Evolutionary conservation across 345 rosid genomes (phyloP), one percentile per base, ranked within the genome.

Genomic region (Heritiera fomes): DNA sequence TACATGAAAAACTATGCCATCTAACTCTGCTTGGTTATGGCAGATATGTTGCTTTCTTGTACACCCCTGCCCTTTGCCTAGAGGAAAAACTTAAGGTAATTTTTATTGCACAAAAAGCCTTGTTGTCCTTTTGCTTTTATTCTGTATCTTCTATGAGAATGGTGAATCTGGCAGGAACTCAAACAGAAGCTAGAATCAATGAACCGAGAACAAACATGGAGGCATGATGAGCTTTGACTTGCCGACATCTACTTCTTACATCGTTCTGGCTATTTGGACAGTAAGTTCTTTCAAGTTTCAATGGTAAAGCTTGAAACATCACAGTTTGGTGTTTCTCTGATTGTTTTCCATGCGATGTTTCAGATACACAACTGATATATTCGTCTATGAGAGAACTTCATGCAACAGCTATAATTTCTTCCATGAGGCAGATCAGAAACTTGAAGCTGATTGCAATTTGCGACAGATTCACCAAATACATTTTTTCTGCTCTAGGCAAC

Each of bases 41-140:
- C 72, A 86, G 88, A 47, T 86, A 86, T 58, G 82, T 73, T 50
- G 85, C 84, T 66, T 12, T 84, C 10, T 15, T 86, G 41, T 82
- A 78, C 47, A 82, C 84, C 20, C 88, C 88, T 14, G 82, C 79
- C 14, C 50, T 86, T 11, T 86, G 88, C 76, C 23, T 80, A 72
- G 88, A 78, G 65, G 83, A 67, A 63, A 84, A 80, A 77, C 80
- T 86, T 6, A 76, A 82, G 87, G 88, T 84, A 82, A 60, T 38
- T 20, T 20, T 53, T 20, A 17, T 30, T 32, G 58, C 30, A n/a
- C 34, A 73, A 59, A 58, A 40, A 52, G 61, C 49, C 28, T 67
- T 17, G 1, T 58, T 7, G 2, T 32, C 18, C 0, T n/a, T 46
- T 47, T 52, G 32, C 11, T 38, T 23, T 56, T 65, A 68, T 52